phyloP scores from a whole-genome alignment of 108 stramenopile genomes.

The Conticribra weissflogii region DNA sequence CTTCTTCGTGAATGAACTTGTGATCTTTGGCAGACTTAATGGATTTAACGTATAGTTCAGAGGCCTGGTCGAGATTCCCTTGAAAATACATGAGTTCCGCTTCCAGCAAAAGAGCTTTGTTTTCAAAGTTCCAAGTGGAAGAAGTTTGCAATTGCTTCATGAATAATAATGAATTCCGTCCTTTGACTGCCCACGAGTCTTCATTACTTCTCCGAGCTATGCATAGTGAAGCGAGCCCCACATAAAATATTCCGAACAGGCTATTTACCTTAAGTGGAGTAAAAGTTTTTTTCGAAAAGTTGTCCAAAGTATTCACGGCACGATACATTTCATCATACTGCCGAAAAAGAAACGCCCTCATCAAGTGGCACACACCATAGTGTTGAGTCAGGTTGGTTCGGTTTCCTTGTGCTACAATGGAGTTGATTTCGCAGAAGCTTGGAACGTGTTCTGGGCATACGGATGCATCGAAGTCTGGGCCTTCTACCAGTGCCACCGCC shows the following conservation, averaged over 20 bases:
- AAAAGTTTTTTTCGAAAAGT: neutral
- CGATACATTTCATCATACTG: neutral
- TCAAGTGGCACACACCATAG: neutral
- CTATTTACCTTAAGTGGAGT: neutral
- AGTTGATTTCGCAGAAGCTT: neutral
- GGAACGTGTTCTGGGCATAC: neutral
- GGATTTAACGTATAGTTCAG: neutral
- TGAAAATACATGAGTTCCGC: conserved; percentile 5
- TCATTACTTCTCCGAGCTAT: neutral
- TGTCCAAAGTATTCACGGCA: neutral
- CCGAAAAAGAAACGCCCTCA: conserved; percentile 1
- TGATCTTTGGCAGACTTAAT: neutral
- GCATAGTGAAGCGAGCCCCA: neutral
- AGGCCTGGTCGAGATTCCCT: neutral
- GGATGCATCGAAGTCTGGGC: neutral
- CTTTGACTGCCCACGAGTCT: neutral
- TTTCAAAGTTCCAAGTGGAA: conserved; percentile 11
- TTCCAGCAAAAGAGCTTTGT: conserved; percentile 1
- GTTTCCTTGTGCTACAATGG: neutral
- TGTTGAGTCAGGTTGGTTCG: neutral
- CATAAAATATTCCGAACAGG: neutral
- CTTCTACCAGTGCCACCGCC: neutral
- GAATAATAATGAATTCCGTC: neutral
- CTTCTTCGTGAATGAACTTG: neutral
- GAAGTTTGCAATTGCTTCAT: neutral